Base-by-base conservation (phyloP, 2,329 filamentous ascomycete species). In the Pseudocercospora musae region DNA sequence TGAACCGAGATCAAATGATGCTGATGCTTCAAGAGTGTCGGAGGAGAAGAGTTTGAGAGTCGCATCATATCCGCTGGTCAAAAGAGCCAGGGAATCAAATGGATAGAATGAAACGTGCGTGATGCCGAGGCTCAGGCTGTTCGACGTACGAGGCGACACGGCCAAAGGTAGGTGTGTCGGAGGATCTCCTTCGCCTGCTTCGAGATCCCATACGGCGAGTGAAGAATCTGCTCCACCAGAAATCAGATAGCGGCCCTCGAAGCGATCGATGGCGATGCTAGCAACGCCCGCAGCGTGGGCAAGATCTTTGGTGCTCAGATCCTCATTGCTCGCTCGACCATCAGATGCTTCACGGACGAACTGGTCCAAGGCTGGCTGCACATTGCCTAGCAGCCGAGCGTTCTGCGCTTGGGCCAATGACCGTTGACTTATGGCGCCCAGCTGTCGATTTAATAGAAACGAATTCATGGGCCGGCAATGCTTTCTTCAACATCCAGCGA, bases 161-260 rank as follows among this genome's bases (percentile, higher is more conserved):
- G 58, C 63, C 44, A 69, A 55, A 21, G 67, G 67, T n/a, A 60
- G 11, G 50, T 66, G 61, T n/a, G 42, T 58, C 25, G 52, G 25
- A n/a, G 53, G 21, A 20, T 50, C 42, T 20, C 57, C 62, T 4
- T 58, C 54, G 23, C 81, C 79, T 55, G 83, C 79, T 71, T 96
- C 90, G 6, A 97, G 84, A 76, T 97, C 89, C 93, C 93, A 97
- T 50, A 97, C 78, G 68, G 88, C 90, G 71, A 97, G 86, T 0
- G 89, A 90, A 9, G 90, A 91, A 73, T 96, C 92, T 4, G 91
- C 89, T 29, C 93, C 92, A 3, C 91, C 94, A 0, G 93, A 96
- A 1, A 96, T 77, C 65, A 97, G 82, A 68, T 90, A 87, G 72
- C 87, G 82, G 2, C 90, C 91, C 66, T 95, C 90, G 71, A 95